phyloP scores from a whole-genome alignment of 495 filamentous ascomycete genomes.

The Hypoxylon fragiforme region DNA sequence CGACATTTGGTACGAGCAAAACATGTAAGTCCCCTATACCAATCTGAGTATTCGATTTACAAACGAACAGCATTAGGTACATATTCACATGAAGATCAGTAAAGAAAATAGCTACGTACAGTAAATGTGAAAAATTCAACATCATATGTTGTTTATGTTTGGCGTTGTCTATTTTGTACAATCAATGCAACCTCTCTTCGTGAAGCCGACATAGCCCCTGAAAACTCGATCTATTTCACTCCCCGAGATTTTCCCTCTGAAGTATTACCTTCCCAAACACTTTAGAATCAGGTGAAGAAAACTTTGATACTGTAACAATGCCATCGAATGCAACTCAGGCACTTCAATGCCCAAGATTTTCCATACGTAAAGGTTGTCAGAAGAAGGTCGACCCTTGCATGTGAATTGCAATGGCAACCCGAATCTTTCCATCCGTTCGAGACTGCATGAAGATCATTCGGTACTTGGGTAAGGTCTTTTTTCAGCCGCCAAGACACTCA shows the following conservation, averaged over 20 bases:
- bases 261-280: slow-evolving; percentile 15
- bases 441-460: slow-evolving; percentile 31
- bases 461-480: slow-evolving; percentile 35
- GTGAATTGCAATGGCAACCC: slow-evolving; percentile 16
- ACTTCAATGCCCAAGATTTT: too few species aligned
- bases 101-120: too few species aligned
- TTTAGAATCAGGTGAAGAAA: slow-evolving; percentile 8
- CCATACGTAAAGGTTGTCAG: slow-evolving; percentile 1
- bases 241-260: slow-evolving; percentile 20
- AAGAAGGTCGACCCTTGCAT: slow-evolving; percentile 19
- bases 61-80: too few species aligned
- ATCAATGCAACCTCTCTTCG: not conserved
- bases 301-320: slow-evolving; percentile 7
- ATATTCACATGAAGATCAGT: too few species aligned
- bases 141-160: too few species aligned
- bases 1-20: too few species aligned
- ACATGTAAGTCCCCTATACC: too few species aligned
- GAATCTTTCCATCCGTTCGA: slow-evolving; percentile 30
- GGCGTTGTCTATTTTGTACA: not conserved
- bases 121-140: too few species aligned
- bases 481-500: slow-evolving; percentile 28
- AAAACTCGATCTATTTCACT: slow-evolving; percentile 1
- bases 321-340: slow-evolving; percentile 1
- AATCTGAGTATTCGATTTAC: too few species aligned
- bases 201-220: not conserved